A percentile compares a stretch with the other conserved stretches of the same genome.
phyloP scores from a whole-genome alignment of 495 filamentous ascomycete species.

The Thermochaetoides thermophila region DNA sequence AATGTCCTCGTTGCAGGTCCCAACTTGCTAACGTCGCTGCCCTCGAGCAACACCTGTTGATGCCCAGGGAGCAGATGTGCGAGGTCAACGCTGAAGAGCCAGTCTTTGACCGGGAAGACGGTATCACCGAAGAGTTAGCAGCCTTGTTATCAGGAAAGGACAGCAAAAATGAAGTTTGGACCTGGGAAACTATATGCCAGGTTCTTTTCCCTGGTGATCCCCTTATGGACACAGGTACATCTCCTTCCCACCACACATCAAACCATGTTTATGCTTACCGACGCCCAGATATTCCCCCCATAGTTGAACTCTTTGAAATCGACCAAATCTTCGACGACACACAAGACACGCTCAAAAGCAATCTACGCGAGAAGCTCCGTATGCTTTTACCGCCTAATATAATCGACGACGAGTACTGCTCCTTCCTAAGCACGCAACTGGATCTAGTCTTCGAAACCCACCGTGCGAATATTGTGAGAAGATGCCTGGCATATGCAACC shows the following conservation, averaged over 20 bases:
- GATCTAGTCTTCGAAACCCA: constrained; percentile 18
- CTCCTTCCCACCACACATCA: not conserved
- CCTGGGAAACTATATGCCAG: constrained; percentile 12
- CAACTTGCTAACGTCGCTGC: constrained; percentile 2
- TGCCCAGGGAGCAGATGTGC: constrained; percentile 16
- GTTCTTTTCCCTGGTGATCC: constrained; percentile 12
- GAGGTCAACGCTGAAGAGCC: constrained; percentile 2
- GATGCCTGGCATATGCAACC: too few species aligned
- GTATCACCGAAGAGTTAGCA: constrained; percentile 8
- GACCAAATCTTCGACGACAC: constrained; percentile 14
- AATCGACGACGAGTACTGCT: constrained; percentile 12
- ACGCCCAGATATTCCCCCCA: constrained; percentile 11
- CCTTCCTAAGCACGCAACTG: constrained; percentile 16
- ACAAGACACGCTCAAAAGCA: constrained; percentile 11
- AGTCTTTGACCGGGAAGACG: constrained; percentile 11
- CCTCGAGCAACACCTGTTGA: constrained; percentile 8
- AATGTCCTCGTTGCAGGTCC: constrained; percentile 14
- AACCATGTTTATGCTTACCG: not conserved
- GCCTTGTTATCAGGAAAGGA: not conserved
- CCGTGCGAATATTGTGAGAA: constrained; percentile 12
- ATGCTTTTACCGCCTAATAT: constrained; percentile 11
- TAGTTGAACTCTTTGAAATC: constrained; percentile 15
- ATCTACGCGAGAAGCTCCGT: constrained; percentile 15
- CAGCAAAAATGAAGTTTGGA: not conserved
- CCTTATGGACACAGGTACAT: constrained; percentile 10